Percentiles rank a stretch among this genome's conserved stretches.
Conservation (phyloP, 768 basidiomycete species). For the Tylopilus balloui region DNA sequence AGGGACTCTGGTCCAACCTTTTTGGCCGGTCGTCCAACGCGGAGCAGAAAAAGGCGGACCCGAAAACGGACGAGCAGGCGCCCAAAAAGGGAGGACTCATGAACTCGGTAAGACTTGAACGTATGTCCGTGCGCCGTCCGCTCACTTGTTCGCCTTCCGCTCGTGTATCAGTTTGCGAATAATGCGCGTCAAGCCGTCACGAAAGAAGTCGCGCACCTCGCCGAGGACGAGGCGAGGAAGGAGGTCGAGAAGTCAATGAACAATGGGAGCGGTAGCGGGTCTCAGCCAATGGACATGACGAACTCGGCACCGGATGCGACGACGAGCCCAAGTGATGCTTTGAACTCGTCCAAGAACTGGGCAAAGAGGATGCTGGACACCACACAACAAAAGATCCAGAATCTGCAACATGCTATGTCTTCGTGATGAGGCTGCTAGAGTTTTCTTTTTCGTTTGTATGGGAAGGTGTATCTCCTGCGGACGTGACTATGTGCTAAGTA, state of each 20-base stretch:
- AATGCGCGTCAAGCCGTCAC: conserved; percentile 6
- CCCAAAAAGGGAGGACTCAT: conserved; percentile 5
- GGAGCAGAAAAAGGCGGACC: not conserved
- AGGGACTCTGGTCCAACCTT: conserved; percentile 14
- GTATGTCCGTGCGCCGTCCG: not conserved
- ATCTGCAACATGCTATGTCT: not conserved
- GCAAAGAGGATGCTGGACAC: conserved; percentile 11
- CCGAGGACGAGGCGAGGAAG: conserved; percentile 10
- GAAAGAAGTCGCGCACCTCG: conserved; percentile 5
- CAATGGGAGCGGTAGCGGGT: not conserved
- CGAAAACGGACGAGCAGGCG: not conserved
- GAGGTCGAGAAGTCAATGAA: not conserved
- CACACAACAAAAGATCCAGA: conserved; percentile 13
- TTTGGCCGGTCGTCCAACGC: conserved; percentile 1
- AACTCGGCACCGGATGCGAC: not conserved
- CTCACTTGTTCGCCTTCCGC: not conserved
- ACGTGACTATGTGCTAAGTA: too few species aligned
- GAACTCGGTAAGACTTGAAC: conserved; percentile 5
- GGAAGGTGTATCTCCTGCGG: not conserved
- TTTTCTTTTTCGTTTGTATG: not conserved
- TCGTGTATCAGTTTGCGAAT: not conserved
- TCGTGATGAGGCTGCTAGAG: not conserved
- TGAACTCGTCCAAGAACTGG: conserved; percentile 12
- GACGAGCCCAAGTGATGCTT: not conserved
- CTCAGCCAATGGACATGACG: not conserved